Percentiles rank a stretch among this genome's conserved stretches.
phyloP scores from a whole-genome alignment of 441 rosid genomes.

The Jatropha multifida region DNA sequence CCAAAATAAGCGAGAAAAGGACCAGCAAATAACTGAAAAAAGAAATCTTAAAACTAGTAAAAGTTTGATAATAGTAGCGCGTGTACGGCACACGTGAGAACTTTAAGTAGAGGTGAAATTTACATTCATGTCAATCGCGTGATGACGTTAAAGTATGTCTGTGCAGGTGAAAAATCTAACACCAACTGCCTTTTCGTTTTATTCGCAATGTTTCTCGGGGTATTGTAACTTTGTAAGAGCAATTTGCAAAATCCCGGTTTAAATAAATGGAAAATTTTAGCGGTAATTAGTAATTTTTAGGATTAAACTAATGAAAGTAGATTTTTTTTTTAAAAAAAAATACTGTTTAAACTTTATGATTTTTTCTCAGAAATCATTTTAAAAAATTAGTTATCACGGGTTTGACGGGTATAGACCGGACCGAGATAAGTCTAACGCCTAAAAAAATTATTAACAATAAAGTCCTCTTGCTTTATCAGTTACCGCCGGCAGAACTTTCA shows the following conservation, averaged over 20 bases:
- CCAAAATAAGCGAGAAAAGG: background rate
- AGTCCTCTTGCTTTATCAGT: background rate
- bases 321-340: too few species aligned
- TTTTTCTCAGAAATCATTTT: too few species aligned
- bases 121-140: conserved; percentile 12
- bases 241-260: too few species aligned
- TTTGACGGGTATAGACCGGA: too few species aligned
- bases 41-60: too few species aligned
- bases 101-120: background rate
- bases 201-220: conserved; percentile 16
- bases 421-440: too few species aligned
- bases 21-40: conserved; percentile 14
- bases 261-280: too few species aligned
- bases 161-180: conserved; percentile 20
- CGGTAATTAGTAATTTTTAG: too few species aligned
- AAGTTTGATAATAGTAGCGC: background rate
- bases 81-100: background rate
- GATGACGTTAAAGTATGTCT: background rate
- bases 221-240: background rate
- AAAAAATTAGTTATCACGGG: too few species aligned
- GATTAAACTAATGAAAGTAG: too few species aligned
- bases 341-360: too few species aligned
- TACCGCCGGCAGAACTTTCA: background rate
- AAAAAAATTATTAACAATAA: background rate
- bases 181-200: conserved; percentile 31